Percentiles rank a stretch among this genome's conserved stretches.
Conservation (phyloP, 495 filamentous ascomycete species). For the Immersiella caudata region DNA sequence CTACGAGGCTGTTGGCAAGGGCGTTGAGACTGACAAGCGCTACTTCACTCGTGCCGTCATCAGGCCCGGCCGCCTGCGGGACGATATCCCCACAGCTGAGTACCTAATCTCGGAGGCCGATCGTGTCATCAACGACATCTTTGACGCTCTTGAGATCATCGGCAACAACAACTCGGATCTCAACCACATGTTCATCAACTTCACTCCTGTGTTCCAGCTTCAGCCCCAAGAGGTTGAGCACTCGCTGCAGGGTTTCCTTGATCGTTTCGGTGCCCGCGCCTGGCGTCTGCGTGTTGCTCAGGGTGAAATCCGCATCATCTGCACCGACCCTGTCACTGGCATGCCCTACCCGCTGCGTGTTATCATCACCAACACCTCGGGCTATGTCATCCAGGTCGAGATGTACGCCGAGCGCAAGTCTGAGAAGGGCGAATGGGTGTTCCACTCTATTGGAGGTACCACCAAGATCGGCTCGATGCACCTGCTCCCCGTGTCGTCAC, state of each 20-base stretch:
- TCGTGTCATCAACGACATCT: conserved; percentile 93
- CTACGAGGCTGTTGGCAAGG: conserved; percentile 94
- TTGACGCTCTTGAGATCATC: conserved; percentile 96
- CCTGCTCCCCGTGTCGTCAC: conserved; percentile 82
- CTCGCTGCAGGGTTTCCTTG: conserved; percentile 91
- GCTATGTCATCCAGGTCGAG: conserved; percentile 98
- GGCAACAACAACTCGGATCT: conserved; percentile 99
- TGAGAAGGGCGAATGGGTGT: conserved; percentile 94
- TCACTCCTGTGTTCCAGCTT: conserved; percentile 91
- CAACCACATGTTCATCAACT: conserved; percentile 99
- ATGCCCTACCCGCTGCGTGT: conserved; percentile 91
- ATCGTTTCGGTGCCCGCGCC: conserved; percentile 90
- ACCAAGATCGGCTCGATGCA: conserved; percentile 97
- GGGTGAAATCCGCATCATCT: conserved; percentile 97
- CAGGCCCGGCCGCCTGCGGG: conserved; percentile 85
- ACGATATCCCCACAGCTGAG: conserved; percentile 95
- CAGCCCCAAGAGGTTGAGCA: conserved; percentile 89
- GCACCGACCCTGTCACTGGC: conserved; percentile 84
- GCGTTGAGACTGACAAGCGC: conserved; percentile 89
- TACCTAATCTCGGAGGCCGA: conserved; percentile 98
- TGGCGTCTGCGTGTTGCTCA: conserved; percentile 97
- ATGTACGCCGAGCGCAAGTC: conserved; percentile 97
- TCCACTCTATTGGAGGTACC: conserved; percentile 95
- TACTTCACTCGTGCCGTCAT: conserved; percentile 98
- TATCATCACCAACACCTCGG: conserved; percentile 97